A percentile compares a stretch with the other conserved stretches of the same genome.
These are phyloP conservation scores for Colletotrichum somersetense DNA, from an alignment of 2,329 filamentous ascomycete species.

Conservation along the genomic window DNA sequence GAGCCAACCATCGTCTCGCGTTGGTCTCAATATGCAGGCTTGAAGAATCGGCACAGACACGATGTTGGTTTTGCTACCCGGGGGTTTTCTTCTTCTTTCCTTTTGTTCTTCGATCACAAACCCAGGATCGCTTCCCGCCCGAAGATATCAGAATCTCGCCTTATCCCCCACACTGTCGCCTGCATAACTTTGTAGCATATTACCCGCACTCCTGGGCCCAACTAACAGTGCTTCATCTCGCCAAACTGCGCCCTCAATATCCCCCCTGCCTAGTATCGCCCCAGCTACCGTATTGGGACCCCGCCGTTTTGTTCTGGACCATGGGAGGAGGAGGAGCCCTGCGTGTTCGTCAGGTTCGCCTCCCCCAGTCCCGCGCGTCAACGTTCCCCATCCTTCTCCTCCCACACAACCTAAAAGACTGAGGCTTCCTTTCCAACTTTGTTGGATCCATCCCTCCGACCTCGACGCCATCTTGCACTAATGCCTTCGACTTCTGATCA, in stretches of 20 bases:
- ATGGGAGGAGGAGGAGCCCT: conserved; percentile 14
- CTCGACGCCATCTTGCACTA: conserved; percentile 16
- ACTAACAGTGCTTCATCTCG: conserved; percentile 35
- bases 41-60: conserved; percentile 8
- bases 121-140: conserved; percentile 2
- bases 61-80: background rate
- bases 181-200: conserved; percentile 3
- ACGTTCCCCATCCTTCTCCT: conserved; percentile 17
- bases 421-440: conserved; percentile 13
- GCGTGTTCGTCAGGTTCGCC: conserved; percentile 26
- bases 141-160: conserved; percentile 5
- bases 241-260: conserved; percentile 36
- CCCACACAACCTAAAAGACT: conserved; percentile 26
- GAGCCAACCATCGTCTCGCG: conserved; percentile 6
- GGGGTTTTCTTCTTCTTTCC: background rate
- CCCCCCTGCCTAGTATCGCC: conserved; percentile 35
- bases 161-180: conserved; percentile 10
- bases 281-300: conserved; percentile 28
- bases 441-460: background rate
- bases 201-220: conserved; percentile 25
- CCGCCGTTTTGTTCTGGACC: conserved; percentile 14
- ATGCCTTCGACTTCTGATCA: conserved; percentile 32
- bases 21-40: conserved; percentile 7
- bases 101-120: background rate
- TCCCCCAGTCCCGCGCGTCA: conserved; percentile 29